phyloP scores from a whole-genome alignment of 2,329 filamentous ascomycete genomes.

The Colletotrichum melonis region DNA sequence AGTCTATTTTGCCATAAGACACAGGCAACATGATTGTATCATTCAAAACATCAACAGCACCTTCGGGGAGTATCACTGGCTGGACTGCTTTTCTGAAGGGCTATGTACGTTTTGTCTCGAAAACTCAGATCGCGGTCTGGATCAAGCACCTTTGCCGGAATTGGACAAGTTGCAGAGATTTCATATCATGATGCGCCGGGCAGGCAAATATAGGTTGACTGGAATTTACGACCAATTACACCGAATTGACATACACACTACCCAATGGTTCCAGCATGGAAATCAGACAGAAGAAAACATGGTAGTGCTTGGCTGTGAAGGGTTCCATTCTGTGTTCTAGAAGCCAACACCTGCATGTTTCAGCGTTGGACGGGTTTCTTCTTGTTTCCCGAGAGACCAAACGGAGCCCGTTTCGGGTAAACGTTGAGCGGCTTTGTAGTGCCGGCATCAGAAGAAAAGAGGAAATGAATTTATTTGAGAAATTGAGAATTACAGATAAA shows the following conservation, averaged over 20 bases:
- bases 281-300: neutral
- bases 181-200: neutral
- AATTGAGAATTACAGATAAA: neutral
- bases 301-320: neutral
- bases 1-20: too few relatives aligned
- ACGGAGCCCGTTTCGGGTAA: neutral
- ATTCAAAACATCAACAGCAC: neutral
- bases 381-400: neutral
- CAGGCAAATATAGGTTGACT: neutral
- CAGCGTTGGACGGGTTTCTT: neutral
- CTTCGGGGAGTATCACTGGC: neutral
- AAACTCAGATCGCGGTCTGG: neutral
- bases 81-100: neutral
- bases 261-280: neutral
- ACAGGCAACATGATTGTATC: too few relatives aligned
- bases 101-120: neutral
- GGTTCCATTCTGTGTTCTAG: neutral
- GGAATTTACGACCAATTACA: neutral
- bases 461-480: neutral
- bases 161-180: neutral
- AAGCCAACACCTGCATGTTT: neutral
- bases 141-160: neutral
- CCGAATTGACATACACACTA: neutral
- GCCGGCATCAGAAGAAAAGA: neutral
- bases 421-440: neutral